Evolutionary conservation across 2,329 filamentous ascomycete genomes (phyloP).

Genomic region (Pseudovirgaria hyperparasitica): DNA sequence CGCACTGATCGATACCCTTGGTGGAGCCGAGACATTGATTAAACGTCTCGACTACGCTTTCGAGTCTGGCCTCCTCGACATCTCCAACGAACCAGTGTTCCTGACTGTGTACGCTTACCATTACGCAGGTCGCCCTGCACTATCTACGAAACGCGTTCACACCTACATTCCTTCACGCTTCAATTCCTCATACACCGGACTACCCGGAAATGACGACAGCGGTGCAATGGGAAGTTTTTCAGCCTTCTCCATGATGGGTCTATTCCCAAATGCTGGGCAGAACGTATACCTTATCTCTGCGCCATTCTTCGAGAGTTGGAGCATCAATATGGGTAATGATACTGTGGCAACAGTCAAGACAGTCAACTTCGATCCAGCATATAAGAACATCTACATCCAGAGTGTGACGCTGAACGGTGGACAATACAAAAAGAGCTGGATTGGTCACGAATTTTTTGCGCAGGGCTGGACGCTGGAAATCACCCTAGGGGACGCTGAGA

Average conservation of each 20-base stretch:
- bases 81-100: conserved; percentile 35
- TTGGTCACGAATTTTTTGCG: conserved; percentile 32
- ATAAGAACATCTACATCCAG: conserved; percentile 32
- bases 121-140: conserved; percentile 30
- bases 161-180: too few relatives aligned
- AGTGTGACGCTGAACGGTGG: conserved; percentile 29
- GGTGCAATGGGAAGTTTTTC: conserved; percentile 31
- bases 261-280: conserved; percentile 26
- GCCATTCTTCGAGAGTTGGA: conserved; percentile 24
- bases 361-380: conserved; percentile 24
- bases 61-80: conserved; percentile 29
- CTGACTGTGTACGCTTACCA: conserved; percentile 33
- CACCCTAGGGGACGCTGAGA: conserved; percentile 27
- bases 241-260: conserved; percentile 28
- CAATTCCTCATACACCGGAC: too few relatives aligned
- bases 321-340: too few relatives aligned
- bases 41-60: conserved; percentile 32
- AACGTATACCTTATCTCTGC: conserved; percentile 27
- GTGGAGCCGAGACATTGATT: conserved; percentile 28
- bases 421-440: conserved; percentile 31
- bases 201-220: conserved; percentile 30
- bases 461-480: conserved; percentile 31
- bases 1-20: conserved; percentile 26
- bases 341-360: too few relatives aligned
- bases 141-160: conserved; percentile 28